These are phyloP conservation scores for Monilinia vaccinii-corymbosi DNA, from an alignment of 2,329 filamentous ascomycete species.

Conservation along the genomic window DNA sequence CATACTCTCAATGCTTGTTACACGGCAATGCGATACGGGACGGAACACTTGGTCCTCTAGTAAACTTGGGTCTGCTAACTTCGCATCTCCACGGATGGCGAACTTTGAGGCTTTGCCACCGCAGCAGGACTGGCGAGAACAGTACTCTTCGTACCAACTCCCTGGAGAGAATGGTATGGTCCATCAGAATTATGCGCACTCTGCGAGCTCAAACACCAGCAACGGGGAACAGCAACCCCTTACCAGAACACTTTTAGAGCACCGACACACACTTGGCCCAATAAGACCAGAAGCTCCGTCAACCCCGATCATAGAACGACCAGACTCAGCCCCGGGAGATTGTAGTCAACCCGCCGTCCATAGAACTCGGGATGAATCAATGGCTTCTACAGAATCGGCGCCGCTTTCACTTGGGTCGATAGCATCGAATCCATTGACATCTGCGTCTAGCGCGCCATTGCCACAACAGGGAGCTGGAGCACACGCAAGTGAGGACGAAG, in stretches of 20 bases:
- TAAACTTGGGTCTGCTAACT: conserved; percentile 29
- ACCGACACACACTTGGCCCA: conserved; percentile 26
- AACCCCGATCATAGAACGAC: conserved; percentile 22
- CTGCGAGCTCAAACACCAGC: conserved; percentile 21
- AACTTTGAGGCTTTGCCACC: conserved; percentile 29
- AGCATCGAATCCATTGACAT: conserved; percentile 34
- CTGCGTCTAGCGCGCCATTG: conserved; percentile 32
- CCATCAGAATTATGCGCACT: conserved; percentile 24
- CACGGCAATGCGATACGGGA: conserved; percentile 31
- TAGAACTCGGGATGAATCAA: conserved; percentile 32
- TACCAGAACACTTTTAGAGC: conserved; percentile 24
- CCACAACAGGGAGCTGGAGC: conserved; percentile 31
- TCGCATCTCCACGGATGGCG: conserved; percentile 31
- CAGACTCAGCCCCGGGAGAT: conserved; percentile 27
- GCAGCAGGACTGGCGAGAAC: conserved; percentile 32
- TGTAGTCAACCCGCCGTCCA: conserved; percentile 24
- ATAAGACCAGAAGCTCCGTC: conserved; percentile 21
- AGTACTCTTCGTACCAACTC: conserved; percentile 27
- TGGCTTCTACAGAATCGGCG: conserved; percentile 34
- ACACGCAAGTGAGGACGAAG: conserved; percentile 37
- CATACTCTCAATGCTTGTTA: conserved; percentile 31
- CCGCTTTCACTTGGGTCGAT: conserved; percentile 31
- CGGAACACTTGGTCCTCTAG: conserved; percentile 32
- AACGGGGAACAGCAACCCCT: conserved; percentile 16
- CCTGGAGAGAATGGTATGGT: conserved; percentile 24